A percentile compares a stretch with the other conserved stretches of the same genome.
phyloP scores from a whole-genome alignment of 805 yeast genomes.

The Metschnikowia henanensis region DNA sequence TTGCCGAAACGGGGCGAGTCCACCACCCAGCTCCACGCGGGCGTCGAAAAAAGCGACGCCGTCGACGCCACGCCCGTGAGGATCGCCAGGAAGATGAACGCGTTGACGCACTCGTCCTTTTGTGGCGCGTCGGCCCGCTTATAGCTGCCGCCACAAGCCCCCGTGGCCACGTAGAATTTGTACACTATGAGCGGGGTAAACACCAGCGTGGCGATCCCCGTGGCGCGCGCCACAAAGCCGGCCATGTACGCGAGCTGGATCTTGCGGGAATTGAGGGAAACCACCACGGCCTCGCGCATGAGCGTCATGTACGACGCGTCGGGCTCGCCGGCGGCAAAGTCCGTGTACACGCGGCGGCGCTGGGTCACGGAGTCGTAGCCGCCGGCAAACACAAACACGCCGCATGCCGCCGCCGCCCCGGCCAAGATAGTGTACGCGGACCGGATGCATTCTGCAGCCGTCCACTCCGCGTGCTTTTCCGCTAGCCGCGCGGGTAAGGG shows the following conservation, averaged over 20 bases:
- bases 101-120: conserved; percentile 54
- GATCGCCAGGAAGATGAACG: conserved; percentile 64
- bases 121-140: conserved; percentile 23
- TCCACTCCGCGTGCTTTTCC: conserved; percentile 32
- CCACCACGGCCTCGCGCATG: conserved; percentile 46
- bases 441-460: conserved; percentile 40
- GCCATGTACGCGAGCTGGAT: conserved; percentile 60
- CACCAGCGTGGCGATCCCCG: conserved; percentile 56
- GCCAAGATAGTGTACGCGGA: conserved; percentile 53
- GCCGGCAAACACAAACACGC: conserved; percentile 39
- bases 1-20: conserved; percentile 41
- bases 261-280: conserved; percentile 45
- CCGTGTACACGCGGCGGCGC: conserved; percentile 28
- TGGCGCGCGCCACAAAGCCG: conserved; percentile 61
- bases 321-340: conserved; percentile 8
- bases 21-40: conserved; percentile 59
- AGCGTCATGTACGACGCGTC: conserved; percentile 36
- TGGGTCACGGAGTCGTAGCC: conserved; percentile 44
- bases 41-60: conserved; percentile 58
- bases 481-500: conserved; percentile 57
- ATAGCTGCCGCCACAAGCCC: conserved; percentile 44
- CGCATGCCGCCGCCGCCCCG: conserved; percentile 35
- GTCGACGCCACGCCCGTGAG: conserved; percentile 67
- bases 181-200: conserved; percentile 65
- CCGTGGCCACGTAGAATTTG: conserved; percentile 50